phyloP scores from a whole-genome alignment of 768 basidiomycete genomes.

The Clavaria fumosa region DNA sequence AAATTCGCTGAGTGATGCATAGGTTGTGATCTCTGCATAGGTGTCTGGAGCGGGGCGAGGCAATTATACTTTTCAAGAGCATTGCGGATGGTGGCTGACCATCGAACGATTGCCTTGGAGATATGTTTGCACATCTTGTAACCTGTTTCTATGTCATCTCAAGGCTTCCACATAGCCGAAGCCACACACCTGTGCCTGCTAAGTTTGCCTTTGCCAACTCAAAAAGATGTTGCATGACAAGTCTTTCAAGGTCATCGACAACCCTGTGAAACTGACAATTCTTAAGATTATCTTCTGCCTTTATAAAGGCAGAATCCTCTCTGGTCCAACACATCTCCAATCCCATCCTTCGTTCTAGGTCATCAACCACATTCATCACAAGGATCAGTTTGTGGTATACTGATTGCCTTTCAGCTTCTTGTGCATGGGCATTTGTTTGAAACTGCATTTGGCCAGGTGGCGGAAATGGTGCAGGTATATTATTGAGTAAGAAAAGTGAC shows the following conservation, averaged over 20 bases:
- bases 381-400: background rate
- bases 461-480: too few relatives aligned
- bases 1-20: background rate
- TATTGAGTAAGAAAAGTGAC: too few relatives aligned
- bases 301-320: too few relatives aligned
- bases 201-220: slow-evolving; percentile 1
- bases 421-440: too few relatives aligned
- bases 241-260: too few relatives aligned
- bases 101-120: background rate
- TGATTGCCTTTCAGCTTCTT: too few relatives aligned
- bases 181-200: background rate
- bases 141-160: background rate
- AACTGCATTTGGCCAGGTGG: too few relatives aligned
- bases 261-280: too few relatives aligned
- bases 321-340: background rate
- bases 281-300: too few relatives aligned
- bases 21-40: background rate
- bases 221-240: background rate
- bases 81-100: background rate
- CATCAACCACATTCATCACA: background rate
- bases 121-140: background rate
- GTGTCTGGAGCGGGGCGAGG: background rate
- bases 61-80: background rate
- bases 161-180: background rate
- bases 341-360: background rate